Base-by-base conservation (phyloP, 805 yeast species). In the Candida piceae region DNA sequence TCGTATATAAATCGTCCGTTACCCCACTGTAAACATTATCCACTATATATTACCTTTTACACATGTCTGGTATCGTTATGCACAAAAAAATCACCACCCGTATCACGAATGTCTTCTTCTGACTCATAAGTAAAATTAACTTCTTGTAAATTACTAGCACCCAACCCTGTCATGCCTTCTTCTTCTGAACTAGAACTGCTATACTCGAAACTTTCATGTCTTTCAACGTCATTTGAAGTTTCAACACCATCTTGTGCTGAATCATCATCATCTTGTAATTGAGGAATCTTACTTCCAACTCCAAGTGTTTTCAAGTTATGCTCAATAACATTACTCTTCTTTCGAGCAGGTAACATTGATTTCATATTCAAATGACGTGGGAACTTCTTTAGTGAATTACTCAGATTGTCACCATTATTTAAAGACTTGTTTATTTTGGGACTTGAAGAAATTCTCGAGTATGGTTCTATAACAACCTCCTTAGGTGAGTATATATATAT, bases 401-500 rank as follows among this genome's bases (percentile, higher is more conserved):
- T n/a, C n/a, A n/a, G n/a, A n/a, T n/a, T n/a, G n/a, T n/a, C n/a
- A n/a, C n/a, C n/a, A n/a, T n/a, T n/a, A n/a, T n/a, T n/a, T n/a
- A n/a, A n/a, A n/a, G n/a, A n/a, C n/a, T n/a, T n/a, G n/a, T n/a
- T n/a, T n/a, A n/a, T n/a, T n/a, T n/a, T n/a, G n/a, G 12, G 12
- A 5, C 13, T 24, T 24, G 26, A 24, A 9, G 16, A 16, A 5
- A 16, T 15, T 16, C 31, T 31, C 4, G 31, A 11, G 4, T 34
- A 22, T 7, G 46, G 56, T 34, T 65, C 70, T 34, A 67, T 61
- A 1, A 62, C 60, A 3, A 69, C 67, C 35, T 68, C 67, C 33
- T 59, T 66, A 12, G 69, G 66, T 0, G 67, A 55, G 41, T 70
- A 70, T 0, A 69, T 56, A 46, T 62, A 69, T 11, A 69, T 66